Evolutionary conservation across 129 eudicot species (phyloP), one percentile per base, ranked within the genome.

Genomic region (Solidago caesia): DNA sequence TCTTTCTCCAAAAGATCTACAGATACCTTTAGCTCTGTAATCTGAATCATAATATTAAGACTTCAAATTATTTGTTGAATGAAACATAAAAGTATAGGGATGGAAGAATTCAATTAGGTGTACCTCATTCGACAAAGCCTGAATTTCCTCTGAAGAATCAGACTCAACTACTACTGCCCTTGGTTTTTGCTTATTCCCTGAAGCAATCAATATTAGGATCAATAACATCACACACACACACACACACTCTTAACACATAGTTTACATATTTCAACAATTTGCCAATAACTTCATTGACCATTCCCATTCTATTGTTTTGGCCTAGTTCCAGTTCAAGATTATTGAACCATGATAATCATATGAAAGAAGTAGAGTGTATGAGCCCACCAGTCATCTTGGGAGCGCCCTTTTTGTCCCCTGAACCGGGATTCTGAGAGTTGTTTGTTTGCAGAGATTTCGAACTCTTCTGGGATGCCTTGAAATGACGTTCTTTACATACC

Each of bases 1-100:
- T 94, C 98, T 79, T 83, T 90, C 64, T 90, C 98, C 84, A 94
- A 74, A 57, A 75, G 82, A 71, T 94, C 98, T 47, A 85, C 93
- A 26, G 91, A 90, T 56, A 94, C 69, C 88, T 88, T 90, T 72
- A 94, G 82, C 55, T 94, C 97, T 33, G 97, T 85, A 53, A 90
- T 76, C 98, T 94, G 87, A 45, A 79, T 45, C 63, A 77, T 14
- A 29, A 26, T 48, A 55, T 71, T 15, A 70, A 25, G 71, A 75
- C 33, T 47, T 58, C 49, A 41, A 72, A 44, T 42, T 42, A 65
- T 41, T 41, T 59, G 39, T 49, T 21, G 5, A 69, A 15, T 60
- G 44, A 11, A 48, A 70, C 12, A 61, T 46, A 68, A 29, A 26
- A 15, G 15, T 47, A 9, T 43, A 71, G 13, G 48, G 53, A 64